These are phyloP conservation scores for Quercus wislizeni DNA, from an alignment of 306 rosid species.

Conservation along the genomic window DNA sequence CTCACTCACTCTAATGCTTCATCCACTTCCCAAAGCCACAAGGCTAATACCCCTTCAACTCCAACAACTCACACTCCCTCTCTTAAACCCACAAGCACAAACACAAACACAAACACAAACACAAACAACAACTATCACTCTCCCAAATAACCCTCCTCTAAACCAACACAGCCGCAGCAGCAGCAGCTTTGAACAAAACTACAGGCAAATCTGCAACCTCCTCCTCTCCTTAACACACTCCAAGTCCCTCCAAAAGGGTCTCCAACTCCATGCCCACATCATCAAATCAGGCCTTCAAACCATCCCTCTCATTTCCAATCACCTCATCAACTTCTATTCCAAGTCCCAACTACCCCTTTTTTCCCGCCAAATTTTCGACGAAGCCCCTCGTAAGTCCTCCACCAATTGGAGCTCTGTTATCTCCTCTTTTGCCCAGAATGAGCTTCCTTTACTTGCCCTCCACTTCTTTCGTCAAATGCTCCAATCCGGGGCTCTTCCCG, in stretches of 20 bases:
- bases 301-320: constrained; percentile 62
- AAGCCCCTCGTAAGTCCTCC: constrained; percentile 38
- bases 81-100: too few species aligned
- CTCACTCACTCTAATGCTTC: constrained; percentile 17
- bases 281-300: constrained; percentile 57
- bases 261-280: constrained; percentile 72
- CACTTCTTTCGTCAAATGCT: constrained; percentile 66
- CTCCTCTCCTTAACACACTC: constrained; percentile 60
- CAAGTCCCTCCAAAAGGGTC: constrained; percentile 59
- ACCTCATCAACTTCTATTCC: constrained; percentile 78
- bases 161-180: not conserved
- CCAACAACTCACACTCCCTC: too few species aligned
- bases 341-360: constrained; percentile 56
- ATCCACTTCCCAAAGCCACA: constrained; percentile 3
- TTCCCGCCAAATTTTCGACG: constrained; percentile 48
- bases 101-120: not conserved
- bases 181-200: constrained; percentile 29
- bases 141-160: constrained; percentile 14
- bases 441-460: constrained; percentile 59
- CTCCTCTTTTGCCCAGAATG: constrained; percentile 75
- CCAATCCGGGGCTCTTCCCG: constrained; percentile 35
- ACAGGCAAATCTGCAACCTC: constrained; percentile 45
- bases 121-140: not conserved
- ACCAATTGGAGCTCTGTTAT: constrained; percentile 86
- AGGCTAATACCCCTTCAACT: not conserved